Evolutionary conservation across 805 yeast species (phyloP).

Genomic region (Maudiozyma bulderi): DNA sequence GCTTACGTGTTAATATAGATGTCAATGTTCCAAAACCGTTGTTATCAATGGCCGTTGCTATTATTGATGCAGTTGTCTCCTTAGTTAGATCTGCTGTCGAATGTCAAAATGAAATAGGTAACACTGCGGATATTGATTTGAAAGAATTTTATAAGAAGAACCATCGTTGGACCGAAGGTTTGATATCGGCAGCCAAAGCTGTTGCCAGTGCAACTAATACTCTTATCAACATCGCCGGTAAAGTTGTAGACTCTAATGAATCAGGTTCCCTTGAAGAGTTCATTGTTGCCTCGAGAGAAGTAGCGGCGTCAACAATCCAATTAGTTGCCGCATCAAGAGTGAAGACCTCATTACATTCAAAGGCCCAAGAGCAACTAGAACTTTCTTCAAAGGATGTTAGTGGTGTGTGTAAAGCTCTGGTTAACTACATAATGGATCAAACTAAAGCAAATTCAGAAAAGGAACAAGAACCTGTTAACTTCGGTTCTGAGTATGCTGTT

Average conservation of each 20-base stretch:
- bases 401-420: slow-evolving; percentile 66
- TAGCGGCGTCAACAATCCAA: slow-evolving; percentile 87
- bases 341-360: slow-evolving; percentile 67
- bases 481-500: slow-evolving; percentile 67
- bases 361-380: slow-evolving; percentile 68
- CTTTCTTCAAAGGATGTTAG: slow-evolving; percentile 58
- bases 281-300: slow-evolving; percentile 85
- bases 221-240: slow-evolving; percentile 81
- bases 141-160: slow-evolving; percentile 71
- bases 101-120: slow-evolving; percentile 68
- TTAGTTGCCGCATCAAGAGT: slow-evolving; percentile 86
- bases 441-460: slow-evolving; percentile 34
- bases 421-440: slow-evolving; percentile 50
- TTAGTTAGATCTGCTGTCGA: slow-evolving; percentile 69
- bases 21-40: slow-evolving; percentile 57
- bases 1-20: slow-evolving; percentile 43
- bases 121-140: slow-evolving; percentile 34
- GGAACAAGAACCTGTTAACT: slow-evolving; percentile 42
- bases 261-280: slow-evolving; percentile 57
- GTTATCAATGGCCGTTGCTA: slow-evolving; percentile 66
- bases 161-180: slow-evolving; percentile 89
- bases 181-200: slow-evolving; percentile 79
- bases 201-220: slow-evolving; percentile 76
- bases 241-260: slow-evolving; percentile 50
- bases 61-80: slow-evolving; percentile 65